Percentiles rank a stretch among this genome's conserved stretches.
phyloP scores from a whole-genome alignment of 2,329 filamentous ascomycete species.

The Pseudocercospora crystallina region DNA sequence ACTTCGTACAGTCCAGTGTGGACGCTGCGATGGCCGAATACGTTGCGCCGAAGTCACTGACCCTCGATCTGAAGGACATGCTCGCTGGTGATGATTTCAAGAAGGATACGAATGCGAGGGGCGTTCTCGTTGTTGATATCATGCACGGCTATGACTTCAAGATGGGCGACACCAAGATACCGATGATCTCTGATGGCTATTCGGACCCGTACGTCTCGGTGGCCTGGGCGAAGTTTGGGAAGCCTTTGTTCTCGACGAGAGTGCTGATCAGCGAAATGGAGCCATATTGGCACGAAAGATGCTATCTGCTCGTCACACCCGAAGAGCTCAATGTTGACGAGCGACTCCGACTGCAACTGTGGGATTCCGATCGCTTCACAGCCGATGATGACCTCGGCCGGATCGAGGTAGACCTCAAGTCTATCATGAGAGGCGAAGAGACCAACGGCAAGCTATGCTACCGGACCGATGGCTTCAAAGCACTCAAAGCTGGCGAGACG shows the following conservation, averaged over 20 bases:
- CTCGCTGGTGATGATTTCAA: constrained; percentile 76
- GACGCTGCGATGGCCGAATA: constrained; percentile 74
- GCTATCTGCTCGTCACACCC: constrained; percentile 66
- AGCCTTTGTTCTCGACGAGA: constrained; percentile 65
- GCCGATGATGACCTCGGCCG: constrained; percentile 74
- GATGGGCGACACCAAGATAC: constrained; percentile 65
- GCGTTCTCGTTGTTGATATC: constrained; percentile 66
- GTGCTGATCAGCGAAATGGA: constrained; percentile 65
- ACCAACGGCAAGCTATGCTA: constrained; percentile 63
- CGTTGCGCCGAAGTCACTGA: constrained; percentile 73
- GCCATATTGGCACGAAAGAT: constrained; percentile 70
- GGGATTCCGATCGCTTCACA: constrained; percentile 72
- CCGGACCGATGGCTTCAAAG: constrained; percentile 64
- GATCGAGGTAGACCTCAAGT: constrained; percentile 67
- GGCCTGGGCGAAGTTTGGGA: constrained; percentile 76
- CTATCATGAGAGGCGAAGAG: constrained; percentile 60
- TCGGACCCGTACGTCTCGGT: constrained; percentile 72
- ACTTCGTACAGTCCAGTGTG: constrained; percentile 72
- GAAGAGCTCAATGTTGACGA: constrained; percentile 69
- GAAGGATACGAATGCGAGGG: constrained; percentile 66
- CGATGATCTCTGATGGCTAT: constrained; percentile 56
- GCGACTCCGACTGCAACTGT: constrained; percentile 67
- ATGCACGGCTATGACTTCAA: constrained; percentile 70
- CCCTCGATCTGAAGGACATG: constrained; percentile 74
- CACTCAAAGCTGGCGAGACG: constrained; percentile 62